phyloP scores from a whole-genome alignment of 148 eudicot genomes.

The Rhododendron mucronatum region DNA sequence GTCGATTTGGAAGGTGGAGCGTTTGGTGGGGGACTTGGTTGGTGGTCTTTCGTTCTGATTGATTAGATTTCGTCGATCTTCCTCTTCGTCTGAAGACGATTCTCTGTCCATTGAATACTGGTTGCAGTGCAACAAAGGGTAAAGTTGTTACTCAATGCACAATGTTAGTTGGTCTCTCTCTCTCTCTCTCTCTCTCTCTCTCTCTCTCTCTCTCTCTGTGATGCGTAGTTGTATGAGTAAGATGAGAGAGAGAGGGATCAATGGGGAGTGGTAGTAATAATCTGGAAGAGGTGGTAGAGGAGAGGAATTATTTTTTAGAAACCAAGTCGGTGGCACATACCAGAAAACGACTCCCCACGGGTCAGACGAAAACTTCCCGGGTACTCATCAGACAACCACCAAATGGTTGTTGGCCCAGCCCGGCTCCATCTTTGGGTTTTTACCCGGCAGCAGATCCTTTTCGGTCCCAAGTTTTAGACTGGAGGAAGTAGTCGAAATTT shows the following conservation, averaged over 20 bases:
- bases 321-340: background rate
- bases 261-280: background rate
- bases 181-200: background rate
- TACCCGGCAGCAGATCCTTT: too few relatives aligned
- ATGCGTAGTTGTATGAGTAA: background rate
- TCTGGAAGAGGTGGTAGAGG: background rate
- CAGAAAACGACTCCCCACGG: constrained; percentile 5
- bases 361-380: background rate
- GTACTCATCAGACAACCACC: background rate
- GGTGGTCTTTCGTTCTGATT: constrained; percentile 27
- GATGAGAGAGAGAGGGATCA: background rate
- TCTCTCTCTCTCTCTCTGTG: background rate
- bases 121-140: background rate
- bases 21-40: constrained; percentile 17
- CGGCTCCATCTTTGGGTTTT: background rate
- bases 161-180: background rate
- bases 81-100: constrained; percentile 57
- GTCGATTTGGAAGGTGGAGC: constrained; percentile 43
- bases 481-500: too few relatives aligned
- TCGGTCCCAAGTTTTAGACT: too few relatives aligned
- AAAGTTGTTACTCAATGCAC: background rate
- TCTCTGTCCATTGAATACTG: constrained; percentile 22
- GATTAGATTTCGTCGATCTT: constrained; percentile 46
- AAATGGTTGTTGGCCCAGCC: background rate
- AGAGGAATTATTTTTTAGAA: background rate